Evolutionary conservation across 768 basidiomycete species (phyloP).

Genomic region (Rhizopogon salebrosus): DNA sequence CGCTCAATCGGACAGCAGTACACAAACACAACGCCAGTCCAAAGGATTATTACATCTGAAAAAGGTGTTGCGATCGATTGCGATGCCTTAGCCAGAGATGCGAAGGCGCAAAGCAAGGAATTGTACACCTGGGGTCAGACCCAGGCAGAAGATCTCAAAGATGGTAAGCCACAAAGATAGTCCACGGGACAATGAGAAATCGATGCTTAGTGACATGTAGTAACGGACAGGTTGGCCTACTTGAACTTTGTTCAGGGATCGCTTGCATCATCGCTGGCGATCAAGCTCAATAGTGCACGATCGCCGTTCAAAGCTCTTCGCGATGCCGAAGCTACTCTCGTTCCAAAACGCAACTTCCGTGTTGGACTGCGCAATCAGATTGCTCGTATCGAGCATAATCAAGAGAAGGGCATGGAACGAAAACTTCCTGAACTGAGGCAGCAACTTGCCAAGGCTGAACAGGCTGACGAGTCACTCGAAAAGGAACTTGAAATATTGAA

Average conservation of each 20-base stretch:
- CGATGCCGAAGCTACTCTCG: slow-evolving; percentile 57
- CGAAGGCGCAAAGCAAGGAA: slow-evolving; percentile 76
- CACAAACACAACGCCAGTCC: slow-evolving; percentile 59
- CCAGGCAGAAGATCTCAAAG: slow-evolving; percentile 68
- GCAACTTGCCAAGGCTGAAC: slow-evolving; percentile 60
- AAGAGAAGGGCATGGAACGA: slow-evolving; percentile 58
- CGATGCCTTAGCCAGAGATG: slow-evolving; percentile 59
- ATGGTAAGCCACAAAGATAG: slow-evolving; percentile 42
- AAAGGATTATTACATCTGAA: slow-evolving; percentile 73
- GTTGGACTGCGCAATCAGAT: slow-evolving; percentile 56
- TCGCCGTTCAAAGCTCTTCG: slow-evolving; percentile 66
- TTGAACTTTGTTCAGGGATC: slow-evolving; percentile 74
- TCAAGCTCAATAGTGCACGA: slow-evolving; percentile 60
- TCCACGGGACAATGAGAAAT: neutral
- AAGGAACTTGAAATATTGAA: slow-evolving; percentile 67
- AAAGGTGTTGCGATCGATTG: slow-evolving; percentile 77
- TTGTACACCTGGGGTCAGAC: slow-evolving; percentile 80
- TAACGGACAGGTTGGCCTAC: slow-evolving; percentile 78
- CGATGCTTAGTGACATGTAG: slow-evolving; percentile 28
- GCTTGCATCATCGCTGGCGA: slow-evolving; percentile 54
- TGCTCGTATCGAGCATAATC: slow-evolving; percentile 58
- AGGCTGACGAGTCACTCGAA: slow-evolving; percentile 61
- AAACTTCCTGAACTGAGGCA: slow-evolving; percentile 66
- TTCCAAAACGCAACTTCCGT: slow-evolving; percentile 60
- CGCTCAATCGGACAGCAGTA: slow-evolving; percentile 74